Evolutionary conservation across 1,139 yeast genomes (phyloP), one percentile per base, ranked within the genome.

Genomic region (Debaryomycetaceae sp.): DNA sequence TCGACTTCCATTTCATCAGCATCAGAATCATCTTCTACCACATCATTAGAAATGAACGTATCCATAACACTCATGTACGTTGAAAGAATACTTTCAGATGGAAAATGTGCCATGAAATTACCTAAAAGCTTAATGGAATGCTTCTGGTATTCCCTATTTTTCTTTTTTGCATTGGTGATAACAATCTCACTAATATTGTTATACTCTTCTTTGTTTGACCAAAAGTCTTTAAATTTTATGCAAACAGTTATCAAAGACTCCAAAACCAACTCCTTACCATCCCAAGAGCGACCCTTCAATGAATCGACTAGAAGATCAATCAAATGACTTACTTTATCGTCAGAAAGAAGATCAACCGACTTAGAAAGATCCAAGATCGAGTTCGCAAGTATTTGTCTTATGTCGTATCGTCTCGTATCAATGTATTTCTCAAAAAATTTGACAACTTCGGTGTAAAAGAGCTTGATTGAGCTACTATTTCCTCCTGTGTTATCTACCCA

Each of bases 401-500:
- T 68, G 17, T 71, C 67, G 67, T 87, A 88, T 42, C 78, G 75
- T 36, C 71, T 78, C 2, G 89, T 80, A 6, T 65, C 63, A 30
- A 85, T 67, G 45, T 85, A 63, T 5, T 58, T 56, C 28, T 70
- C 65, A 15, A 81, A 72, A 30, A 86, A 56, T 0, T 55, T 64
- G 30, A 83, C 58, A 32, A 92, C 87, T 48, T 92, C 98, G n/a
- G 66, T 62, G 37, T 86, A 63, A 52, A 88, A 89, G 3, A 89
- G 65, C 49, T 77, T 79, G 14, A 89, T 69, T 0, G 95, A 83
- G 32, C 81, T 87, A 16, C 75, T 65, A 5, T 87, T 87, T 2
- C 81, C 81, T 22, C 91, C 83, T 0, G 95, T 78, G 43, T 84
- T 83, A 51, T 87, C 95, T 16, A 77, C 70, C 98, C 97, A 92